phyloP scores from a whole-genome alignment of 139 green algal genomes.

The Diplosphaera chodatii region DNA sequence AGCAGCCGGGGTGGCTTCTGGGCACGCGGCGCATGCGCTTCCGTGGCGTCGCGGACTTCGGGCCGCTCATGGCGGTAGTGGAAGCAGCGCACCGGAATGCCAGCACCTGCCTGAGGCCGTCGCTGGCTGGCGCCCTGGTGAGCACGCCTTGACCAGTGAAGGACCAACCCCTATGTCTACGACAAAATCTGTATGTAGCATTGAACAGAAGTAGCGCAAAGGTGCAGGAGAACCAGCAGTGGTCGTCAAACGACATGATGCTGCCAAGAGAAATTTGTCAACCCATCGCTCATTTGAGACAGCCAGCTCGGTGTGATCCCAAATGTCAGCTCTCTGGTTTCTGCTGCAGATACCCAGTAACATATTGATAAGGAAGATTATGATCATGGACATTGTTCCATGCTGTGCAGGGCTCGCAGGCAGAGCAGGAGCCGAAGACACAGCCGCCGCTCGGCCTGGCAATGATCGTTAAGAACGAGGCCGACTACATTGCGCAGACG shows the following conservation, averaged over 20 bases:
- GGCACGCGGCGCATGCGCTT: not conserved
- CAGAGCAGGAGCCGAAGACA: not conserved
- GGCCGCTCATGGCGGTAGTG: not conserved
- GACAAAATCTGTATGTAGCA: too few species aligned
- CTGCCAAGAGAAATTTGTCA: too few species aligned
- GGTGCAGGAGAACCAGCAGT: too few species aligned
- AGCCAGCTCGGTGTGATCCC: too few species aligned
- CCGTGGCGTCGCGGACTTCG: not conserved
- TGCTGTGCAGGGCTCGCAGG: not conserved
- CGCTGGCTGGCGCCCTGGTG: not conserved
- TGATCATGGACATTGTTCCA: too few species aligned
- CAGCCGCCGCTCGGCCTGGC: not conserved
- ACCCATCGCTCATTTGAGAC: too few species aligned
- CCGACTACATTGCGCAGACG: slow-evolving; percentile 1
- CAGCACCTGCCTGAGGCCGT: not conserved
- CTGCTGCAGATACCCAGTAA: too few species aligned
- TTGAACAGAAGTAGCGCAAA: too few species aligned
- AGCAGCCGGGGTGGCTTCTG: not conserved
- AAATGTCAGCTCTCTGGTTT: too few species aligned
- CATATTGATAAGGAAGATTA: too few species aligned
- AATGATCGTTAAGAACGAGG: slow-evolving; percentile 16
- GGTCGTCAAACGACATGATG: too few species aligned
- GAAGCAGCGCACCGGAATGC: not conserved
- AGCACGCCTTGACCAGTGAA: not conserved
- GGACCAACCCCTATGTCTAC: too few species aligned